Conservation (phyloP, 441 rosid species). For the Pelargonium myrrhifolium region DNA sequence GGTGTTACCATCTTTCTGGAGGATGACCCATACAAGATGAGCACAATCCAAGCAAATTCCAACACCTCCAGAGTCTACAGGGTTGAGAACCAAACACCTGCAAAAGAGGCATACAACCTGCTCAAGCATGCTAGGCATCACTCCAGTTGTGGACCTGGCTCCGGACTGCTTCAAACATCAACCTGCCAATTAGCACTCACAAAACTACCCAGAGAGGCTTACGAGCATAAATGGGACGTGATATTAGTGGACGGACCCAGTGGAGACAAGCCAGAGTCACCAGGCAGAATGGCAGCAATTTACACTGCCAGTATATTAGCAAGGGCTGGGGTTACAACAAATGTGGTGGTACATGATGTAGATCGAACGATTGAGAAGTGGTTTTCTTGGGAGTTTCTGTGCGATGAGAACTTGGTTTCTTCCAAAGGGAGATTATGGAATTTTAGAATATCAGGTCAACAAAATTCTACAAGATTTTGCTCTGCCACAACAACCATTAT, state of each 20-base stretch:
- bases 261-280: slow-evolving; percentile 43
- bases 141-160: slow-evolving; percentile 32
- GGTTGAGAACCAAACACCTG: slow-evolving; percentile 36
- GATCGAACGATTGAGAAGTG: slow-evolving; percentile 52
- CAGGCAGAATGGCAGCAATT: slow-evolving; percentile 56
- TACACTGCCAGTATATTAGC: slow-evolving; percentile 51
- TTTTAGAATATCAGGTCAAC: slow-evolving; percentile 32
- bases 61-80: slow-evolving; percentile 35
- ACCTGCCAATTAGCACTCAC: slow-evolving; percentile 38
- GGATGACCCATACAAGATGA: slow-evolving; percentile 37
- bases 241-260: slow-evolving; percentile 57
- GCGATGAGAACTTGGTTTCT: slow-evolving; percentile 51
- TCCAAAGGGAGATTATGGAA: slow-evolving; percentile 51
- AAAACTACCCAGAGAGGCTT: slow-evolving; percentile 39
- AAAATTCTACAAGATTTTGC: slow-evolving; percentile 60
- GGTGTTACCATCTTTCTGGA: slow-evolving; percentile 46
- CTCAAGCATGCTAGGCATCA: slow-evolving; percentile 49
- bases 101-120: slow-evolving; percentile 46
- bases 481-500: slow-evolving; percentile 26
- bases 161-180: slow-evolving; percentile 24
- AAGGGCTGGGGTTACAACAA: slow-evolving; percentile 37
- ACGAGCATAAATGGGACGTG: slow-evolving; percentile 48
- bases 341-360: slow-evolving; percentile 53
- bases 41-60: slow-evolving; percentile 21
- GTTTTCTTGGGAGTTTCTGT: slow-evolving; percentile 63